Evolutionary conservation across 768 basidiomycete species (phyloP).

Genomic region (Auricularia auricula-judae): DNA sequence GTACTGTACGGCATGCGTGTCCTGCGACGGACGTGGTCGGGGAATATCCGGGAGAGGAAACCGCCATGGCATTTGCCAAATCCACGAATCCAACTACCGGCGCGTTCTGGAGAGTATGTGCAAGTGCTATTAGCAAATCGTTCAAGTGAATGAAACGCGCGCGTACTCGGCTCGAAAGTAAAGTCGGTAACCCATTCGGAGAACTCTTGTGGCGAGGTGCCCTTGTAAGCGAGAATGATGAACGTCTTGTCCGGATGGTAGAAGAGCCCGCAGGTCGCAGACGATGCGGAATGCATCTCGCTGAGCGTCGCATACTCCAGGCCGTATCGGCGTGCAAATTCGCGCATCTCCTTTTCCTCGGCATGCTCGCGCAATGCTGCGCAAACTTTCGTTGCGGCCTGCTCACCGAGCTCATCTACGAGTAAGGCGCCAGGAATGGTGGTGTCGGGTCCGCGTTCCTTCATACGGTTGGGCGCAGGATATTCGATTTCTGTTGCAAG

Average conservation of each 20-base stretch:
- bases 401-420: conserved; percentile 4
- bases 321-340: conserved; percentile 7
- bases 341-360: conserved; percentile 9
- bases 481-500: conserved; percentile 5
- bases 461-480: not conserved
- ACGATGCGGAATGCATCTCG: conserved; percentile 10
- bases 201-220: conserved; percentile 12
- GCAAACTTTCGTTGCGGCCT: conserved; percentile 8
- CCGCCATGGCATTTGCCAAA: conserved; percentile 14
- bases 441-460: not conserved
- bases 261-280: conserved; percentile 13
- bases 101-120: conserved; percentile 6
- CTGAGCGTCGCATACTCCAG: conserved; percentile 11
- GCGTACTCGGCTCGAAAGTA: conserved; percentile 6
- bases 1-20: conserved; percentile 10
- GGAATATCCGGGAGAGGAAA: conserved; percentile 12
- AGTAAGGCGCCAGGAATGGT: conserved; percentile 8
- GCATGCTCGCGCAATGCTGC: conserved; percentile 8
- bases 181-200: conserved; percentile 14
- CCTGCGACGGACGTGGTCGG: conserved; percentile 8
- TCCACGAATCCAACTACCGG: conserved; percentile 11
- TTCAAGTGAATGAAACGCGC: not conserved
- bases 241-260: conserved; percentile 11
- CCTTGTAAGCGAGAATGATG: conserved; percentile 14
- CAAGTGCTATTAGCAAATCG: conserved; percentile 8